Evolutionary conservation across 176 grass and related monocot genomes (phyloP).

Genomic region (Oryza punctata): DNA sequence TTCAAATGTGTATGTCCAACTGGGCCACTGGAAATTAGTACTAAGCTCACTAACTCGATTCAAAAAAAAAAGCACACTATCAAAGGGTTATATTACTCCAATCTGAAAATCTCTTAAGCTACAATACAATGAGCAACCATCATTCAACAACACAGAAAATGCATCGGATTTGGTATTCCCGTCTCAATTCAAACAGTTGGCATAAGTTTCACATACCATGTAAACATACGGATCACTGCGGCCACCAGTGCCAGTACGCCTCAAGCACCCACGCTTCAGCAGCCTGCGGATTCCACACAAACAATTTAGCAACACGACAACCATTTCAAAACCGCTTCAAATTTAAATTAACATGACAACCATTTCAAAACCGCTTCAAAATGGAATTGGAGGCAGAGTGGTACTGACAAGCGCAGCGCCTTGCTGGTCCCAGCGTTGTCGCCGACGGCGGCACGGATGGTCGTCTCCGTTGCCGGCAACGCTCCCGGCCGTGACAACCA

Average conservation of each 20-base stretch:
- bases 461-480: conserved; percentile 41
- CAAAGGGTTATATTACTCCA: background rate
- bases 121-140: background rate
- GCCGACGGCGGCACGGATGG: conserved; percentile 46
- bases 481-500: conserved; percentile 38
- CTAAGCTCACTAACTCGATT: background rate
- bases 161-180: background rate
- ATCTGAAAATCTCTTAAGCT: background rate
- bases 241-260: conserved; percentile 39
- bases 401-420: conserved; percentile 47
- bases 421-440: conserved; percentile 49
- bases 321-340: background rate
- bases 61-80: background rate
- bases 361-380: background rate
- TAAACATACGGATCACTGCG: conserved; percentile 44
- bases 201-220: conserved; percentile 42
- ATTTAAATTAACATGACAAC: conserved; percentile 15
- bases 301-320: background rate
- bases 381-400: background rate
- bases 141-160: background rate
- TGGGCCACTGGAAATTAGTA: background rate
- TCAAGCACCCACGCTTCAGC: conserved; percentile 44
- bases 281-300: conserved; percentile 33
- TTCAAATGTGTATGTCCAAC: background rate
- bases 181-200: conserved; percentile 1